Evolutionary conservation across 495 filamentous ascomycete species (phyloP), one percentile per base, ranked within the genome.

Genomic region (Sabuloglossum arenarium): DNA sequence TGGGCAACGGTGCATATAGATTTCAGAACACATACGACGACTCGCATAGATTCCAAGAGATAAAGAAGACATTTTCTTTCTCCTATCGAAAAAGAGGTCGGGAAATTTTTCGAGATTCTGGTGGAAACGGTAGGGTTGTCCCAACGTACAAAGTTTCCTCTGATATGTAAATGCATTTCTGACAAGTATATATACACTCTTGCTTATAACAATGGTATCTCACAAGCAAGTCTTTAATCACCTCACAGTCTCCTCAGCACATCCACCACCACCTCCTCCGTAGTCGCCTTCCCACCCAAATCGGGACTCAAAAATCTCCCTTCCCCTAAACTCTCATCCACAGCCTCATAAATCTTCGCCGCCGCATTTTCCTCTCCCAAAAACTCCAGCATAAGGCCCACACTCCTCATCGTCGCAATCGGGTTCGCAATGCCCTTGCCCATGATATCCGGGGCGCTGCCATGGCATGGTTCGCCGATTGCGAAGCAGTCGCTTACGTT

Each of bases 391-490:
- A 97, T 95, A 63, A 95, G 74, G 43, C 82, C 91, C 23, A 88
- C 81, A 68, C 85, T 91, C 67, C 91, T 75, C 60, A 97, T 75
- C 19, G 89, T 99, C 45, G 91, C 91, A 65, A 99, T 87, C 49
- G 91, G 91, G 71, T 99, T 97, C 61, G 91, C 86, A 64, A 99
- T 87, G 53, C 82, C 80, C 71, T 80, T 72, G 56, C 93, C 93
- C 78, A 86, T 79, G 64, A 99, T 99, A 65, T 99, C 91, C 10
- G 91, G 91, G 50, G 91, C 91, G 64, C 79, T 85, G 27, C 91
- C 91, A 69, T 99, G 91, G 73, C 91, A 99, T 55, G 91, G 91
- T 77, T 99, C 91, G 60, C 91, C 91, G 60, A 99, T 97, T 61
- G 84, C 93, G 64, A 99, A 96, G 32, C 73, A 77, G 65, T 94